phyloP scores from a whole-genome alignment of 2,329 filamentous ascomycete genomes.

The Plenodomus tracheiphilus region DNA sequence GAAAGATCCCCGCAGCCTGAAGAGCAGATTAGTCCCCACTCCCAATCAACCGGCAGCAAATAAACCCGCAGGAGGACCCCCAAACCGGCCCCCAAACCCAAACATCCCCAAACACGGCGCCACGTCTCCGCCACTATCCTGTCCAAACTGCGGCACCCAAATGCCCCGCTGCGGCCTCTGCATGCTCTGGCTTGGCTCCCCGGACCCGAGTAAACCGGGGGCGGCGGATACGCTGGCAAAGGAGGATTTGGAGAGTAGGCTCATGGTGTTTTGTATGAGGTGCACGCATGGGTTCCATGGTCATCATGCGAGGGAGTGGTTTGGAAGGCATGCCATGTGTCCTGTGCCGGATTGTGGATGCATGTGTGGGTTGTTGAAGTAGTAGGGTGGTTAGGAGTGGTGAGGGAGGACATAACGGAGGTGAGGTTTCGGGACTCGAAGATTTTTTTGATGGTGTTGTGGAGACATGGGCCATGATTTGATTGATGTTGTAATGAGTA shows the following conservation, averaged over 20 bases:
- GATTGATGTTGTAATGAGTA: too few species aligned
- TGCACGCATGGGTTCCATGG: conserved; percentile 68
- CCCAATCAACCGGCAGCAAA: too few species aligned
- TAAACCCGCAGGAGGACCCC: too few species aligned
- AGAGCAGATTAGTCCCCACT: conserved; percentile 6
- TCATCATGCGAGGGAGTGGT: conserved; percentile 66
- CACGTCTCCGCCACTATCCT: conserved; percentile 55
- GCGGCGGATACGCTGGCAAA: conserved; percentile 40
- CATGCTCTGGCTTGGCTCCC: conserved; percentile 62
- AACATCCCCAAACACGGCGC: conserved; percentile 7
- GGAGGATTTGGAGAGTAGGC: conserved; percentile 56
- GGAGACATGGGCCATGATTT: too few species aligned
- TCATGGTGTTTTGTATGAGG: conserved; percentile 64
- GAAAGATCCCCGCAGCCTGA: conserved; percentile 27
- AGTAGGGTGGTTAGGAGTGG: background rate
- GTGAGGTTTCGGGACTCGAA: too few species aligned
- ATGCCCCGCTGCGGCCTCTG: conserved; percentile 67
- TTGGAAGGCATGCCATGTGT: conserved; percentile 57
- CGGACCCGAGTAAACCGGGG: conserved; percentile 55
- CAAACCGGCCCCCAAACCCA: too few species aligned
- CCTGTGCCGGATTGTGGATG: conserved; percentile 60
- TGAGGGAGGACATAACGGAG: background rate
- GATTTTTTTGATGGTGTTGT: too few species aligned
- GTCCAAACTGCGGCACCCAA: conserved; percentile 63
- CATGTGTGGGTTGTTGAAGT: conserved; percentile 52